Evolutionary conservation across 257 asterid genomes (phyloP).

Genomic region (Solanum boliviense): DNA sequence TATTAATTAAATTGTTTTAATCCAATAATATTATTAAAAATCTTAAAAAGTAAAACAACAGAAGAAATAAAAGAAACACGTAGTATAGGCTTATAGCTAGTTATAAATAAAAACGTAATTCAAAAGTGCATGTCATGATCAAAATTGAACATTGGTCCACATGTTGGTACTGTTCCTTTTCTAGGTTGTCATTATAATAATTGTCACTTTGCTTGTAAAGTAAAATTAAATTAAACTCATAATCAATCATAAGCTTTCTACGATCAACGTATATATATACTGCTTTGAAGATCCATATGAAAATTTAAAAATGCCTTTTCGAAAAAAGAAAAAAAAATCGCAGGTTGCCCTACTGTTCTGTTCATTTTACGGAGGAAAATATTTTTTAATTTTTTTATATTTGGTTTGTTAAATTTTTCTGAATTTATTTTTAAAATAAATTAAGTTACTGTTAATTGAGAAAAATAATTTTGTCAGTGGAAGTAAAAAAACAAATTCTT

Average conservation of each 20-base stretch:
- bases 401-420: background rate
- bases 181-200: background rate
- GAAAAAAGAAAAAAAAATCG: background rate
- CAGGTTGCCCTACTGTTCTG: background rate
- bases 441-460: background rate
- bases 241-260: background rate
- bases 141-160: background rate
- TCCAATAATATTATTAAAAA: background rate
- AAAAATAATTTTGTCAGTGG: background rate
- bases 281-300: background rate
- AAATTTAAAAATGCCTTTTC: background rate
- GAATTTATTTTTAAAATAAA: background rate
- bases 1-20: too few species aligned
- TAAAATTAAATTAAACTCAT: background rate
- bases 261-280: background rate
- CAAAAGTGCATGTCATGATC: background rate
- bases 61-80: background rate
- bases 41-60: background rate
- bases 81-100: background rate
- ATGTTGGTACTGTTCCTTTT: background rate
- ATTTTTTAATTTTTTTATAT: background rate
- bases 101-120: background rate
- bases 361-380: background rate
- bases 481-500: background rate
- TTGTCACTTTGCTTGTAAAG: background rate